Conservation (phyloP, 257 asterid genomes). For the Coffea eugenioides region DNA sequence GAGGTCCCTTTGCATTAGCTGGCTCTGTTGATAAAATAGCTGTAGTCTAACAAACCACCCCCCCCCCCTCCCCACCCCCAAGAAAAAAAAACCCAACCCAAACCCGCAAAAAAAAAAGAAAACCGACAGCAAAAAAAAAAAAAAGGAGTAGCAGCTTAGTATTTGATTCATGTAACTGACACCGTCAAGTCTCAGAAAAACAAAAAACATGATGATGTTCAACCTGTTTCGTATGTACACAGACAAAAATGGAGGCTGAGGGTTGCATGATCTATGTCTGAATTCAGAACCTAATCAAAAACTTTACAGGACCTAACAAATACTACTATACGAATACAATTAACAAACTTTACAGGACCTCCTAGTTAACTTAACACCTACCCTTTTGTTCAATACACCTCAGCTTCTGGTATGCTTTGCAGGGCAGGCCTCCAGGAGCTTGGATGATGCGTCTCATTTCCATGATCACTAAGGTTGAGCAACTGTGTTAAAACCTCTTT, state of each 20-base stretch:
- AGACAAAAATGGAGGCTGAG: neutral
- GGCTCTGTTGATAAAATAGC: too few species aligned
- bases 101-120: too few species aligned
- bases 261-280: neutral
- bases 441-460: conserved; percentile 26
- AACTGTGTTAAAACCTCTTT: conserved; percentile 37
- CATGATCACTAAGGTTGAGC: conserved; percentile 25
- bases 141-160: too few species aligned
- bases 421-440: conserved; percentile 51
- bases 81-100: too few species aligned
- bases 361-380: neutral
- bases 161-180: too few species aligned
- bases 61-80: too few species aligned
- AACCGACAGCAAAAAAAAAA: too few species aligned
- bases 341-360: too few species aligned
- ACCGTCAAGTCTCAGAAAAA: too few species aligned
- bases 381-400: conserved; percentile 11
- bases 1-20: too few species aligned
- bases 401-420: conserved; percentile 59
- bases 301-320: neutral
- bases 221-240: neutral
- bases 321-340: too few species aligned
- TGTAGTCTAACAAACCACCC: too few species aligned
- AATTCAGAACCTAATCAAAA: neutral
- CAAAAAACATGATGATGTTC: neutral